Base-by-base conservation (phyloP, 805 yeast species). In the Kluyveromyces wickerhamii region DNA sequence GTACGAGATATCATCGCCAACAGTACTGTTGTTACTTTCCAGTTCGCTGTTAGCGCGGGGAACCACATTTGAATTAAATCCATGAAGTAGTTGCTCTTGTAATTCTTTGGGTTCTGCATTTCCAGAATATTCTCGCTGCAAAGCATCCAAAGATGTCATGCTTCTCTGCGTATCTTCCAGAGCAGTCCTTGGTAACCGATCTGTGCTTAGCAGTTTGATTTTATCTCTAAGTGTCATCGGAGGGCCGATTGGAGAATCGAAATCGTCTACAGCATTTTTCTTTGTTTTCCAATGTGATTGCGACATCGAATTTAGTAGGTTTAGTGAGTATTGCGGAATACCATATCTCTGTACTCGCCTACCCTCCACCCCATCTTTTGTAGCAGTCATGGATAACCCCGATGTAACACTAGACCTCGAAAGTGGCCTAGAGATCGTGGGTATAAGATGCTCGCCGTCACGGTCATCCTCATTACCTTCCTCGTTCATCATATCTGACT, bases 331-430 rank as follows among this genome's bases (percentile, higher is more conserved):
- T 5, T 57, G 60, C 4, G 68, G 66, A 15, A 62, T 61, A 2
- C 65, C 68, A 8, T 43, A 35, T 29, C 77, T 59, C 45, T 67
- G 74, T 28, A 73, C 61, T 31, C 71, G 58, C 40, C 71, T 69
- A 4, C 87, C 87, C 49, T 79, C 84, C 4, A 78, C 54, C 0
- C 87, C 86, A 52, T 79, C 86, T 45, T 79, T 79, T 12, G 83
- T 77, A 15, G 86, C 86, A 4, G 80, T 77, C 25, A 79, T 76
- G 0, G 85, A 77, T n/a, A 79, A 51, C 21, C 82, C 79, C 1
- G 84, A 76, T 0, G 82, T 74, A 13, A 71, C 69, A 16, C 81
- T 74, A 29, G 71, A 69, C 32, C 84, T 65, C 0, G 84, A 77
- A 14, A 72, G 49, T 0, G 81, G 79, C 28, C 83, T 63, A 1